Evolutionary conservation across 2,329 filamentous ascomycete species (phyloP), one percentile per base, ranked within the genome.

Genomic region (Talaromyces sp.): DNA sequence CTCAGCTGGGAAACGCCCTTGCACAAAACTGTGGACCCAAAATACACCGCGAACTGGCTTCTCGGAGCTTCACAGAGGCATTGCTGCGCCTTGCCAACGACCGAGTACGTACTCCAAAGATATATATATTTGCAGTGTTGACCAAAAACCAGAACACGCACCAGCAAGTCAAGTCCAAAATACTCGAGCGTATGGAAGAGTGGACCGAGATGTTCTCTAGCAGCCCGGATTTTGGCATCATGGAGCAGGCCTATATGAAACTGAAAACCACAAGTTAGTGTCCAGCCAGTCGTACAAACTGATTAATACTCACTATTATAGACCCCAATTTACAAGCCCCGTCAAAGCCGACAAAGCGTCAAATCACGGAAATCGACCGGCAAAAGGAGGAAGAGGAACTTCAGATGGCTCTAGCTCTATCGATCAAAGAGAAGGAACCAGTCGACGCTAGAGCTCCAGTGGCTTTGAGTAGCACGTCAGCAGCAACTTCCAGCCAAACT

Each of bases 301-400:
- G 23, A 33, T n/a, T 5, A 33, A 8, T 28, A 34, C 14, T 58
- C 44, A 31, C 47, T 75, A 10, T 23, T n/a, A 78, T 76, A 85
- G 94, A 99, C 78, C 95, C 95, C 3, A 94, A 91, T 67, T 79
- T 99, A 59, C 91, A 96, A 65, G 85, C 93, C 16, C 95, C 95
- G 0, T 96, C 92, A 61, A 96, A 96, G 67, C 95, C 95, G 3
- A 89, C 89, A 69, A 99, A 99, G 83, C 91, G 89, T 64, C 88
- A 92, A 68, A 92, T 99, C 65, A 97, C 94, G 53, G 90, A 96
- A 36, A 70, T 89, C 54, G 95, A 99, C 76, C 86, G 95, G 65
- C 90, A 92, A 76, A 96, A 96, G 78, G 95, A 99, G 77, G 95
- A 99, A 64, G 93, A 98, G 57, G 95, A 99, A 78, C 81, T 99